phyloP scores from a whole-genome alignment of 805 yeast species.

The Tetrapisispora fleetii region DNA sequence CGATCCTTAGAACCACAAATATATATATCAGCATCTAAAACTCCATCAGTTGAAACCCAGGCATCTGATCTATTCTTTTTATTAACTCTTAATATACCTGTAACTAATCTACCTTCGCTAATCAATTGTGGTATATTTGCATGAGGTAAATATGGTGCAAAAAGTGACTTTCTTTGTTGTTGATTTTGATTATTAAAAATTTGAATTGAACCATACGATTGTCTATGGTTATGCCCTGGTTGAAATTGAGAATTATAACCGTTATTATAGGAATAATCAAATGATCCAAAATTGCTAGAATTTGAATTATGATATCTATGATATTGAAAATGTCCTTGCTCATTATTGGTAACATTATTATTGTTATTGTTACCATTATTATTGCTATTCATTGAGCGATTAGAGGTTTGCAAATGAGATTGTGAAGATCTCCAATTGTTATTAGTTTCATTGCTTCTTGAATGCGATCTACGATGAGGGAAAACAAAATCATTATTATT shows the following conservation, averaged over 20 bases:
- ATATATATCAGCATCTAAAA: constrained; percentile 91
- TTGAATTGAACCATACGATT: constrained; percentile 61
- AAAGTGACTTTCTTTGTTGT: constrained; percentile 60
- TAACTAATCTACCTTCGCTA: constrained; percentile 81
- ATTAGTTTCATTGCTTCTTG: constrained; percentile 22
- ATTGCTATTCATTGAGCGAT: constrained; percentile 11
- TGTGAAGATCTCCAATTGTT: constrained; percentile 50
- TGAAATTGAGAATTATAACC: constrained; percentile 30
- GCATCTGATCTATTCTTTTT: constrained; percentile 96
- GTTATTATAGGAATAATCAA: neutral
- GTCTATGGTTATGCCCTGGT: constrained; percentile 75
- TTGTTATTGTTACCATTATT: neutral
- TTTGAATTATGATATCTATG: constrained; percentile 17
- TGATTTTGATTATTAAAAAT: constrained; percentile 26
- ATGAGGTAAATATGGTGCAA: constrained; percentile 95
- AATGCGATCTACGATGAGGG: constrained; percentile 24
- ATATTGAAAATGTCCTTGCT: constrained; percentile 2
- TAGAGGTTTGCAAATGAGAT: constrained; percentile 34
- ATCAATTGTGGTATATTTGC: constrained; percentile 82
- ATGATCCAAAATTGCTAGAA: constrained; percentile 1
- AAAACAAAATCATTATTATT: constrained; percentile 23
- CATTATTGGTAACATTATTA: neutral
- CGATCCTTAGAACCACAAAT: constrained; percentile 98
- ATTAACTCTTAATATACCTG: constrained; percentile 88
- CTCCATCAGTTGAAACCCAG: constrained; percentile 93